Base-by-base conservation (phyloP, 495 filamentous ascomycete genomes). In the Penicillium samsonianum region DNA sequence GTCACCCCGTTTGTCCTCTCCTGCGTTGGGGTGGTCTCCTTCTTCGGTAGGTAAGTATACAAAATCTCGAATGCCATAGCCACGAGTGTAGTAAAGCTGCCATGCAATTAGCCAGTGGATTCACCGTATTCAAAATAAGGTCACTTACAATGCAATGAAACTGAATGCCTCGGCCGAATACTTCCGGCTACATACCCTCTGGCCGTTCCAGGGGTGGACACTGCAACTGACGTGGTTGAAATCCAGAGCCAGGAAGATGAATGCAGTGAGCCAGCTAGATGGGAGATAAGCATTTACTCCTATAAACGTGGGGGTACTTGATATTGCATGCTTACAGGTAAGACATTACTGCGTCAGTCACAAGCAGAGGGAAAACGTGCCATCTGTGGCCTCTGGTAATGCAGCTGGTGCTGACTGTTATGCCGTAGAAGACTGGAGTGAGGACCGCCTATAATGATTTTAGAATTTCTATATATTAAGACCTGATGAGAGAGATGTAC, bases 81-180 rank as follows among this genome's bases (percentile, higher is more conserved):
- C 3, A 2, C 3, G 17, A 46, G 11, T 9, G 52, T 11, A 25
- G 14, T 37, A 14, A 55, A 47, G 52, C 52, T 55, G 20, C 10
- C 2, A 20, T 19, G 3, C 12, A 17, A 31, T 53, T 7, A 53
- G 38, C 38, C 1, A 10, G 9, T 31, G 31, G 23, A 11, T 25
- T 20, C 2, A 5, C 2, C 9, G 23, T 25, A 4, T 14, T 23
- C 16, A 5, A 19, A 23, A 5, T 10, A 11, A 16, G 0, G 37
- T 19, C 33, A 64, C 61, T 53, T 26, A 64, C 64, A 67, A 67
- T n/a, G 61, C 64, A 48, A 64, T 67, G 37, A 67, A 67, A 19
- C 43, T 55, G 30, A 67, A 67, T 35, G 64, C 55, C 41, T 67
- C 64, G 0, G 58, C 58, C 10, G 64, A 33, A 44, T 67, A 61